Evolutionary conservation across 1,284 basidiomycete species (phyloP), one percentile per base, ranked within the genome.

Genomic region (Schizopora paradoxa): DNA sequence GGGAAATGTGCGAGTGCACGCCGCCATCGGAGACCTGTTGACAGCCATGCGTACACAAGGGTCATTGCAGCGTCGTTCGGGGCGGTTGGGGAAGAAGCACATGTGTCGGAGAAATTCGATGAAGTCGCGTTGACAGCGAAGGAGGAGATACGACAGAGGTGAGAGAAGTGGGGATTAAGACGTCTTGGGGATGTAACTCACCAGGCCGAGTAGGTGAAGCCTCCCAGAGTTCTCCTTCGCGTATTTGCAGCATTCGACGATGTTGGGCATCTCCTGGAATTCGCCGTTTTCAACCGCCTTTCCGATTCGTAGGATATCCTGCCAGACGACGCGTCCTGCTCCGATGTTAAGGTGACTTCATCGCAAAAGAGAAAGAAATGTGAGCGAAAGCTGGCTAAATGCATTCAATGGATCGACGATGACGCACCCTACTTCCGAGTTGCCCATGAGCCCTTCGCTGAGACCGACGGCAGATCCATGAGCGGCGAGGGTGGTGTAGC

Each of bases 221-320:
- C 91, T 75, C 26, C 90, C 89, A 51, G 79, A 87, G 5, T 77
- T 79, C 36, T 84, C 74, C 64, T 91, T 92, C 10, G 91, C 91
- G 43, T 70, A 77, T 59, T 90, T 74, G 61, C 82, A 80, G 54
- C 77, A 76, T 36, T 76, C 79, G 26, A 92, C 67, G 56, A 94
- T 90, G 27, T 63, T 69, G 47, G 76, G 68, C 59, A 84, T 83
- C 62, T 88, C 80, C 66, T 91, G 82, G 67, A 94, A 92, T 56
- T 88, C 78, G 52, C 76, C 70, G 62, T 91, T 94, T 67, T 91
- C 84, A 67, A 94, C 93, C 16, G 82, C 76, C 37, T 91, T 84
- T 60, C 94, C 91, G 60, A 94, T 94, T 53, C 82, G 78, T 58
- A 94, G 91, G 57, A 95, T 94, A 59, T 94, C 91, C 64, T 95